phyloP scores from a whole-genome alignment of 2,329 filamentous ascomycete genomes.

The Parascedosporium putredinis region DNA sequence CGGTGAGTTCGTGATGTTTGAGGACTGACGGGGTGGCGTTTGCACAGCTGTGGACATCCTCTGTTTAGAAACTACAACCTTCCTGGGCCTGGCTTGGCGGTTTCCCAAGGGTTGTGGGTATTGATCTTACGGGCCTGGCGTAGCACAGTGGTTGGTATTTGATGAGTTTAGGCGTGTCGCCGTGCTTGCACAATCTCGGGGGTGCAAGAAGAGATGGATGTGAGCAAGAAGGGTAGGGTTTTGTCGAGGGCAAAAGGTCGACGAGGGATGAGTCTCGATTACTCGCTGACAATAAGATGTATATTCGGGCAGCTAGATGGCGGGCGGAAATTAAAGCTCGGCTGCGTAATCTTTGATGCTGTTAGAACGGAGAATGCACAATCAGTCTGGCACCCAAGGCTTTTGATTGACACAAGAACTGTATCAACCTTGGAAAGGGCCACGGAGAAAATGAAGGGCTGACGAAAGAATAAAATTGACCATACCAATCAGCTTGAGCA shows the following conservation, averaged over 20 bases:
- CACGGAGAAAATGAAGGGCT: not conserved
- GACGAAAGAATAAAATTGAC: not conserved
- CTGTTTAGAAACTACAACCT: constrained; percentile 21
- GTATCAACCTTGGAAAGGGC: not conserved
- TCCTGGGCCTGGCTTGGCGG: not conserved
- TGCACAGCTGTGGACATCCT: constrained; percentile 58
- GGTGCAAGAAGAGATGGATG: no score
- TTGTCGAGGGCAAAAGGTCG: no score
- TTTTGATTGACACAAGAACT: not conserved
- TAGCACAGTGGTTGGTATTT: not conserved
- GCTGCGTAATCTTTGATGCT: not conserved
- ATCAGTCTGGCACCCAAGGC: not conserved
- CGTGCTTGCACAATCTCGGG: no score
- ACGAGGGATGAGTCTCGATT: no score
- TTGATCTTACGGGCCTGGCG: not conserved
- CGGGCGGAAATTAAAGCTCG: not conserved
- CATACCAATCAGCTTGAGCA: not conserved
- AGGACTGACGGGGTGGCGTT: constrained; percentile 45
- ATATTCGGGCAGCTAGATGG: not conserved
- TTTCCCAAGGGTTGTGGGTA: not conserved
- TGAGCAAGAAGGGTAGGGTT: no score
- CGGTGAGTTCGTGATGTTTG: constrained; percentile 35
- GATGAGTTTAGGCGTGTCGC: not conserved
- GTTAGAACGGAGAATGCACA: not conserved
- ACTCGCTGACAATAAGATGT: no score